Base-by-base conservation (phyloP, 306 rosid genomes). In the Glycine tomentella region DNA sequence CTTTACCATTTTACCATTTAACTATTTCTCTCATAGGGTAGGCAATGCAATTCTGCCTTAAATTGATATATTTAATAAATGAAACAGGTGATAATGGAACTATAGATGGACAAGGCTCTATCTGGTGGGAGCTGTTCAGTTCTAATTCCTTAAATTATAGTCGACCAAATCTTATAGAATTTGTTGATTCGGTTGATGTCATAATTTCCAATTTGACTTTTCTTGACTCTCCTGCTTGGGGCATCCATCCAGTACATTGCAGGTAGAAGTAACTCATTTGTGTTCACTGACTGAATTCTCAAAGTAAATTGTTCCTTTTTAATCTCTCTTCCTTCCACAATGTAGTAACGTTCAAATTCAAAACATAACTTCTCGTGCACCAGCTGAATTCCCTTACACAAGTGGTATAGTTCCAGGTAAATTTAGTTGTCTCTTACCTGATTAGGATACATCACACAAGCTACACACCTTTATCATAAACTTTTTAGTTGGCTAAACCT, bases 391-490 rank as follows among this genome's bases (percentile, higher is more conserved):
- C n/a, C n/a, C n/a, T n/a, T n/a, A n/a, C n/a, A n/a, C 95, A 5
- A 83, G 85, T 25, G 95, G 95, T 48, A 84, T 91, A 67, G 91
- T 87, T 67, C 95, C 92, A 86, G 95, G 95, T 91, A 75, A 49
- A 56, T 42, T 7, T 14, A 36, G 70, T 64, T 64, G 11, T 64
- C 33, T 55, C 77, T 44, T 79, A 36, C 3, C 40, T 36, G 4
- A 36, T 3, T 36, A 3, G 40, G 40, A 36, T 36, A 4, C 40
- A 31, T 17, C 42, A 33, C 50, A 48, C 62, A 62, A 62, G 59
- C 45, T 61, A 31, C 33, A 4, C 34, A 48, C 80, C 25, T 59
- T 45, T 25, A 5, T 74, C 69, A 25, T 8, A 38, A 61, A 25
- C 31, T 25, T 25, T 25, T 25, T 25, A 25, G 31, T 25, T 25